Evolutionary conservation across 495 filamentous ascomycete genomes (phyloP).

Genomic region (Bacidia rubella): DNA sequence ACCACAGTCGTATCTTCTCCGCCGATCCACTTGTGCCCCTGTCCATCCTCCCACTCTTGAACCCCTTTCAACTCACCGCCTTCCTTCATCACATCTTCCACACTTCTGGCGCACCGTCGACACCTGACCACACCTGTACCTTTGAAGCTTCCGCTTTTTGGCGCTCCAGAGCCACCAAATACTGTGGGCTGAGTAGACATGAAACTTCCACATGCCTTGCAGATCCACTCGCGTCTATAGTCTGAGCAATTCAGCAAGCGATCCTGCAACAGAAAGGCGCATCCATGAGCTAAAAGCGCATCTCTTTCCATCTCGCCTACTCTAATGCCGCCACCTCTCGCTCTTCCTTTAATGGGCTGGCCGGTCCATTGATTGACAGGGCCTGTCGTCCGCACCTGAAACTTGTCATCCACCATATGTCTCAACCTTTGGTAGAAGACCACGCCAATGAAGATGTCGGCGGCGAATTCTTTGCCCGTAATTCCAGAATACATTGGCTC

Average conservation of each 20-base stretch:
- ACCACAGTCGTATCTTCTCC: conserved; percentile 84
- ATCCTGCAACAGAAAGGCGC: conserved; percentile 88
- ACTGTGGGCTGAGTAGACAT: conserved; percentile 68
- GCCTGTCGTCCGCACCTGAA: conserved; percentile 92
- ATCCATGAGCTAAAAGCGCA: conserved; percentile 83
- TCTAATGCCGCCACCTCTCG: conserved; percentile 92
- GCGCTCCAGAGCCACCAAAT: conserved; percentile 19
- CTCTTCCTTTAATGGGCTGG: conserved; percentile 91
- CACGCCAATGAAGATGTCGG: conserved; percentile 91
- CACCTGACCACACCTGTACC: conserved; percentile 66
- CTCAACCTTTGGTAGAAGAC: conserved; percentile 96
- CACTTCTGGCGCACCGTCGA: conserved; percentile 60
- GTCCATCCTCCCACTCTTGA: conserved; percentile 83
- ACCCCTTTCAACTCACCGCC: conserved; percentile 17
- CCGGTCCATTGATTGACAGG: conserved; percentile 79
- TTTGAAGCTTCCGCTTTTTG: conserved; percentile 18
- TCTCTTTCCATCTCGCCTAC: conserved; percentile 99
- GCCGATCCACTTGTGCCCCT: conserved; percentile 65
- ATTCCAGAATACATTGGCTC: conserved; percentile 97
- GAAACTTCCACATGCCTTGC: conserved; percentile 76
- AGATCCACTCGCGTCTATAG: conserved; percentile 76
- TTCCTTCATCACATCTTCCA: conserved; percentile 43
- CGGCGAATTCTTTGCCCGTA: conserved; percentile 83
- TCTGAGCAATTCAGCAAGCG: conserved; percentile 94
- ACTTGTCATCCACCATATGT: conserved; percentile 99